phyloP scores from a whole-genome alignment of 73 alveolate species.

The Blepharisma stoltei region DNA sequence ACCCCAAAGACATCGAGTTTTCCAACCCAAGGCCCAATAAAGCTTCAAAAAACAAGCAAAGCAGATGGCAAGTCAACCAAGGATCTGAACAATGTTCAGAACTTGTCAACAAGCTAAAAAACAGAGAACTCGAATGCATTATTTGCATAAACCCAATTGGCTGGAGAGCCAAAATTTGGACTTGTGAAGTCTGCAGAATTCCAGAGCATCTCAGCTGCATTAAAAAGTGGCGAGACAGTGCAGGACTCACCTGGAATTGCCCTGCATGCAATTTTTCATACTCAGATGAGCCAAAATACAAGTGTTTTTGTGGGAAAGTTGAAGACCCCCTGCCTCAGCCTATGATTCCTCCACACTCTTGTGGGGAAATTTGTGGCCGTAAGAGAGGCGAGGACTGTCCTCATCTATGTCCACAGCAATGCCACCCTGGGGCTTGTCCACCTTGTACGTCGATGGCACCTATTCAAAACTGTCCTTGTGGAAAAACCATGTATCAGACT shows the following conservation, averaged over 20 bases:
- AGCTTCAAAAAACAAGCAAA: neutral
- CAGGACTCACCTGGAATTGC: constrained; percentile 68
- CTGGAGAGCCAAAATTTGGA: constrained; percentile 71
- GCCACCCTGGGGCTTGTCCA: constrained; percentile 94
- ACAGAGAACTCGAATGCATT: constrained; percentile 41
- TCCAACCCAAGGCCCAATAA: neutral
- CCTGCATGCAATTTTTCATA: constrained; percentile 81
- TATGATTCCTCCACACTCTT: constrained; percentile 80
- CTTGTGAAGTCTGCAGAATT: constrained; percentile 73
- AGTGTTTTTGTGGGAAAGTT: constrained; percentile 77
- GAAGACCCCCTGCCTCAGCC: constrained; percentile 70
- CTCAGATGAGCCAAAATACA: constrained; percentile 76
- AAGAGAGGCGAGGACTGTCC: constrained; percentile 65
- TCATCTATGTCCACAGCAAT: constrained; percentile 73
- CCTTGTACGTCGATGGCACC: constrained; percentile 78
- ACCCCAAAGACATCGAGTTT: neutral
- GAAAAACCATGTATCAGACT: constrained; percentile 58
- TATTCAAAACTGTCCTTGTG: constrained; percentile 69
- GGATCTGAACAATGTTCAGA: constrained; percentile 25
- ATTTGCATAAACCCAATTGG: constrained; percentile 57
- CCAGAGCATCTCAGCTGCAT: constrained; percentile 83
- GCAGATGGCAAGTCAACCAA: neutral
- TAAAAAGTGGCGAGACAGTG: constrained; percentile 80
- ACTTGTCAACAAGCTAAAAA: neutral
- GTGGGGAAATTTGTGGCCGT: constrained; percentile 76